phyloP scores from a whole-genome alignment of 2,329 filamentous ascomycete genomes.

The Zalaria sp. region DNA sequence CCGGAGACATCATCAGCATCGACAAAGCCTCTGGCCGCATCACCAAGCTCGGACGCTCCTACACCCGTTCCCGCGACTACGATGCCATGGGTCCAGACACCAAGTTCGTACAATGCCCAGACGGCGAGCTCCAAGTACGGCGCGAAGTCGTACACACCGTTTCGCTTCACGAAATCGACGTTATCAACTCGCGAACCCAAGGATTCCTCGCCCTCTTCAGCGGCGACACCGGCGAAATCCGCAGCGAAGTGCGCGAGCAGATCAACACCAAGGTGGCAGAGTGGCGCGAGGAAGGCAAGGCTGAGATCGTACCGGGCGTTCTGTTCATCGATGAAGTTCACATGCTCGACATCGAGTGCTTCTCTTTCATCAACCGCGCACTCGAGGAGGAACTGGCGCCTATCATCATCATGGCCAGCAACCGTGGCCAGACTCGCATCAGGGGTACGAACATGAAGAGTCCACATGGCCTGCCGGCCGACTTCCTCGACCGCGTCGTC shows the following conservation, averaged over 20 bases:
- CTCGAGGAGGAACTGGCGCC: constrained; percentile 89
- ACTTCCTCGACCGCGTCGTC: constrained; percentile 90
- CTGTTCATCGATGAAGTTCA: constrained; percentile 98
- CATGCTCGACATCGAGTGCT: constrained; percentile 99
- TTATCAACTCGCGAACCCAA: constrained; percentile 98
- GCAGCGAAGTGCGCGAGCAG: constrained; percentile 92
- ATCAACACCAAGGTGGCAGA: constrained; percentile 98
- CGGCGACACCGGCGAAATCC: constrained; percentile 93
- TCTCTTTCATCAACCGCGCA: constrained; percentile 95
- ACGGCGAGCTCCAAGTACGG: constrained; percentile 92
- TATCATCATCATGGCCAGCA: constrained; percentile 98
- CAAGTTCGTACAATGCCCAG: constrained; percentile 94
- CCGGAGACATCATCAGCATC: constrained; percentile 94
- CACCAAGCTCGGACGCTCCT: constrained; percentile 89
- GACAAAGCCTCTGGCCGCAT: constrained; percentile 98
- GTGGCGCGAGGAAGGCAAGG: constrained; percentile 99
- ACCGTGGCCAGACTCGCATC: constrained; percentile 81
- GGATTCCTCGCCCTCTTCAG: constrained; percentile 96
- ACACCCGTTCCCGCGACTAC: constrained; percentile 90
- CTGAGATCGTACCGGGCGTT: constrained; percentile 92
- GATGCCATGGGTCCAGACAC: constrained; percentile 98
- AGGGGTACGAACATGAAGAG: constrained; percentile 79
- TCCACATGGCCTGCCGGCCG: constrained; percentile 84
- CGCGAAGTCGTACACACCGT: constrained; percentile 97
- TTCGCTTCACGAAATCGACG: constrained; percentile 93